A percentile compares a stretch with the other conserved stretches of the same genome.
phyloP scores from a whole-genome alignment of 768 basidiomycete genomes.

The Naganishia antarctica region DNA sequence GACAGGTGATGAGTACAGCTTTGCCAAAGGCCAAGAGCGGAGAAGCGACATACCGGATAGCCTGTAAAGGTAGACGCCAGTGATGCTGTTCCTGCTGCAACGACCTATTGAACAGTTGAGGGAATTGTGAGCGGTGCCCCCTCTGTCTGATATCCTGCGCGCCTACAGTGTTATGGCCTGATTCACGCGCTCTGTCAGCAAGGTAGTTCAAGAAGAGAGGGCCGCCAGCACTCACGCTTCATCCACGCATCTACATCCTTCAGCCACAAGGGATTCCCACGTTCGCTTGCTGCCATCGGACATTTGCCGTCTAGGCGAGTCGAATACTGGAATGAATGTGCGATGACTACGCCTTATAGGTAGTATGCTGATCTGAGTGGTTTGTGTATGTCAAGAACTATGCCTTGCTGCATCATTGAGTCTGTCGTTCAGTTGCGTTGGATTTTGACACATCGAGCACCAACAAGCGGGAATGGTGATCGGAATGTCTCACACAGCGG shows the following conservation, averaged over 20 bases:
- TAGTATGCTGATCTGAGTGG: not conserved
- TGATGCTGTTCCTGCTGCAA: constrained; percentile 76
- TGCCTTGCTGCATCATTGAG: not conserved
- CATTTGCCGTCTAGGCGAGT: constrained; percentile 1
- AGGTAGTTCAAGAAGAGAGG: not conserved
- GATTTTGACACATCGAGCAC: not conserved
- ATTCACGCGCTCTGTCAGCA: not conserved
- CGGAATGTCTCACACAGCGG: not conserved
- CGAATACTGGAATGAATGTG: no score
- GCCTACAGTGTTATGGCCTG: constrained; percentile 15
- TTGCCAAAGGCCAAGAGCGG: constrained; percentile 23
- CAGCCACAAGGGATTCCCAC: constrained; percentile 18
- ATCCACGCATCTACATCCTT: constrained; percentile 38
- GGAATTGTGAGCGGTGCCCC: not conserved
- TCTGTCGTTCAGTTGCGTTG: not conserved
- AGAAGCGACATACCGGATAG: constrained; percentile 59
- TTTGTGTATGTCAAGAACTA: not conserved
- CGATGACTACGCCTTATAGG: no score
- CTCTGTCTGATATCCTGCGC: not conserved
- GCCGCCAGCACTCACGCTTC: constrained; percentile 35
- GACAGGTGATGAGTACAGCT: not conserved
- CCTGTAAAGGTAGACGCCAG: constrained; percentile 88
- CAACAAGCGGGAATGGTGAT: not conserved
- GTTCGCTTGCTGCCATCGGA: constrained; percentile 14
- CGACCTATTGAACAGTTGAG: constrained; percentile 52